Conservation (phyloP, 1,284 basidiomycete genomes). For the Ustilago nuda region DNA sequence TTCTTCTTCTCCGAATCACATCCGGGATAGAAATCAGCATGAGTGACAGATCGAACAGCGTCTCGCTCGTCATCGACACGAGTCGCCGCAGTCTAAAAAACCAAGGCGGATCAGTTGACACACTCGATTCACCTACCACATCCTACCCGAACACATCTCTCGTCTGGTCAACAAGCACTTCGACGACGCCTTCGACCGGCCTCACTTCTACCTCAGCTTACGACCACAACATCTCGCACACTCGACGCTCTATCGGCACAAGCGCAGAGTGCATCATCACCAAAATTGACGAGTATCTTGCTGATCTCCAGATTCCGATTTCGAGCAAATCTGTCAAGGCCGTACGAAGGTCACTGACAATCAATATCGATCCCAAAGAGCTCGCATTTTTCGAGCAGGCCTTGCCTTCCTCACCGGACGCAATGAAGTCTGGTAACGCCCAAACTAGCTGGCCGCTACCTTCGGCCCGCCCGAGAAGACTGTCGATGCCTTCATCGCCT, state of each 20-base stretch:
- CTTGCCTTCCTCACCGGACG: constrained; percentile 10
- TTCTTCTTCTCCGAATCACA: neutral
- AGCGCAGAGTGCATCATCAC: constrained; percentile 24
- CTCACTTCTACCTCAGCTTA: neutral
- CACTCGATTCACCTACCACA: neutral
- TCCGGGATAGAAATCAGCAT: neutral
- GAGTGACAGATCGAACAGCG: constrained; percentile 6
- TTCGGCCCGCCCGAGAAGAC: neutral
- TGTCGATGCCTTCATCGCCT: constrained; percentile 5
- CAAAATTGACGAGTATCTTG: constrained; percentile 45
- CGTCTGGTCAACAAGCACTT: constrained; percentile 7
- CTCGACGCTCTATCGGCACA: neutral
- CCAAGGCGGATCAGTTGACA: neutral
- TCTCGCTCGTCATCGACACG: constrained; percentile 33
- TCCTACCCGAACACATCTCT: constrained; percentile 4
- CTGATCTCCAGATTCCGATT: constrained; percentile 9
- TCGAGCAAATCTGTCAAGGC: neutral
- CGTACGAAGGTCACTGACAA: neutral
- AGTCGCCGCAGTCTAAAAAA: constrained; percentile 13
- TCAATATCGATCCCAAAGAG: constrained; percentile 4
- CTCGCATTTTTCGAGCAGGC: constrained; percentile 4
- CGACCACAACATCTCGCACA: neutral
- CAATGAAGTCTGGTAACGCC: neutral
- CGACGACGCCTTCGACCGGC: constrained; percentile 7
- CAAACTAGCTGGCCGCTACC: neutral